Conservation (phyloP, 2,329 filamentous ascomycete genomes). For the Bipolaris gigantea region DNA sequence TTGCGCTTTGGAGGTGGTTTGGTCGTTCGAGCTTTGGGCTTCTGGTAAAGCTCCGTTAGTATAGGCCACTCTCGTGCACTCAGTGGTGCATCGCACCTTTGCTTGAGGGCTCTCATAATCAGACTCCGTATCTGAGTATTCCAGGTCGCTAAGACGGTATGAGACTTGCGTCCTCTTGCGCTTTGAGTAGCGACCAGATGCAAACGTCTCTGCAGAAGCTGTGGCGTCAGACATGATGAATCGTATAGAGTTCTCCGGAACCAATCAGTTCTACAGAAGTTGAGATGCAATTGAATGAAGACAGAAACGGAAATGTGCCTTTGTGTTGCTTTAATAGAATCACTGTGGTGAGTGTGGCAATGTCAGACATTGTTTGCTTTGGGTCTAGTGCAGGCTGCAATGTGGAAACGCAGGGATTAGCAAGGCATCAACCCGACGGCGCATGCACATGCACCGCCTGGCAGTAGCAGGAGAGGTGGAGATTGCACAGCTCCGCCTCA, state of each 20-base stretch:
- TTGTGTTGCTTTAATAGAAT: conserved; percentile 23
- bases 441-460: background rate
- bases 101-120: conserved; percentile 20
- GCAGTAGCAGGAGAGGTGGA: background rate
- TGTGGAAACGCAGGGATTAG: conserved; percentile 24
- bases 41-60: conserved; percentile 18
- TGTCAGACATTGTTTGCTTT: conserved; percentile 19
- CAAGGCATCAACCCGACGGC: conserved; percentile 35
- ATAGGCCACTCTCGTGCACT: background rate
- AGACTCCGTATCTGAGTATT: conserved; percentile 24
- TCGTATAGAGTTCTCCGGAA: background rate
- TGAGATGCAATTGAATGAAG: background rate
- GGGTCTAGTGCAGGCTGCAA: conserved; percentile 41
- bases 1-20: conserved; percentile 35
- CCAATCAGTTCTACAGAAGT: no score
- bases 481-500: background rate
- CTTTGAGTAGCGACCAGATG: conserved; percentile 35
- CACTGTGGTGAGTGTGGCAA: conserved; percentile 7
- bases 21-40: conserved; percentile 19
- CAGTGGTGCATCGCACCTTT: conserved; percentile 29
- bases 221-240: conserved; percentile 22
- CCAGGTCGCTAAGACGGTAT: conserved; percentile 32
- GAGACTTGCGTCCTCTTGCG: conserved; percentile 40
- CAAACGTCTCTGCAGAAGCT: conserved; percentile 13
- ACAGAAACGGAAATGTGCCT: conserved; percentile 18